phyloP scores from a whole-genome alignment of 2,329 filamentous ascomycete genomes.

The Pseudogymnoascus sp. region DNA sequence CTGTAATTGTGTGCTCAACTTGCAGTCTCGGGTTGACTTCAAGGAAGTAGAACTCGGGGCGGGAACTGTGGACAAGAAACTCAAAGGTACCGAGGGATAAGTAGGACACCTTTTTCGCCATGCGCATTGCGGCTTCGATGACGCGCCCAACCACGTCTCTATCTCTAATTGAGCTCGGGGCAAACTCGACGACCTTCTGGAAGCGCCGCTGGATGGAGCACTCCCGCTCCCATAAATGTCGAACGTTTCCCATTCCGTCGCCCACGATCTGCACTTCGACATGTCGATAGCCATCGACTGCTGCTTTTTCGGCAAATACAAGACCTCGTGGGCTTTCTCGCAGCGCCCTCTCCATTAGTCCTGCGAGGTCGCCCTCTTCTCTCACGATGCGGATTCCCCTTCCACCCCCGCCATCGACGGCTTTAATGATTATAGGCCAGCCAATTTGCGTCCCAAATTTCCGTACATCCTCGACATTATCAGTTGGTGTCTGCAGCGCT shows the following conservation, averaged over 20 bases:
- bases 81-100: constrained; percentile 57
- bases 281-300: constrained; percentile 54
- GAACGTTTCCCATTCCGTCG: constrained; percentile 49
- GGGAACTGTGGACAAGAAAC: constrained; percentile 48
- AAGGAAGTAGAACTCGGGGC: constrained; percentile 35
- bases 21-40: constrained; percentile 27
- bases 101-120: constrained; percentile 49
- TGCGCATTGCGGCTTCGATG: constrained; percentile 41
- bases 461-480: constrained; percentile 53
- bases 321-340: constrained; percentile 52
- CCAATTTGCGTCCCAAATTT: constrained; percentile 34
- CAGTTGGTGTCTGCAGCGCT: constrained; percentile 59
- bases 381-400: constrained; percentile 55
- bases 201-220: constrained; percentile 61
- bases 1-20: constrained; percentile 28
- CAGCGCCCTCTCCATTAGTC: constrained; percentile 49
- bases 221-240: constrained; percentile 58
- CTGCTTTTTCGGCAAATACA: constrained; percentile 53
- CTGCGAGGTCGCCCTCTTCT: constrained; percentile 42
- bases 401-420: constrained; percentile 55
- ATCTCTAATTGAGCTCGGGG: constrained; percentile 55
- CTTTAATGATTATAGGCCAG: constrained; percentile 50
- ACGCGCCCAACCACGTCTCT: constrained; percentile 31
- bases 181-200: constrained; percentile 66
- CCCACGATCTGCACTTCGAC: constrained; percentile 64